Conservation (phyloP, 2,329 filamentous ascomycete genomes). For the Eutypella sp. region DNA sequence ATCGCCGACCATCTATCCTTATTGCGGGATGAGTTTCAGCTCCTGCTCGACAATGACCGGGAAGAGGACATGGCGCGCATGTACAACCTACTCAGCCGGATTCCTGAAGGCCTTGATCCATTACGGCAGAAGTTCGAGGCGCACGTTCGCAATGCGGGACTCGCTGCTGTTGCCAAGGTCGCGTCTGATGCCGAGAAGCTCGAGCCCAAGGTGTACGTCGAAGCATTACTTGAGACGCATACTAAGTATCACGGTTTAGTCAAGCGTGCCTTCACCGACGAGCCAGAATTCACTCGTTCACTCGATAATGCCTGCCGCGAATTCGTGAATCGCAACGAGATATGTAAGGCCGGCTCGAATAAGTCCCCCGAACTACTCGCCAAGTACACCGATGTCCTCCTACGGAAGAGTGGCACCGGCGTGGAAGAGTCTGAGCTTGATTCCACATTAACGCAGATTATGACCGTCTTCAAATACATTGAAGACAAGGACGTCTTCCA, state of each 20-base stretch:
- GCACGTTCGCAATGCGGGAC: conserved; percentile 85
- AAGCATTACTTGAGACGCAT: conserved; percentile 90
- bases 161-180: conserved; percentile 86
- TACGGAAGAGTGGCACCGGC: conserved; percentile 89
- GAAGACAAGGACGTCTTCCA: conserved; percentile 99
- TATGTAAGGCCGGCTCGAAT: conserved; percentile 89
- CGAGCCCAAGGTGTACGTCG: conserved; percentile 95
- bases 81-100: conserved; percentile 86
- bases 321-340: conserved; percentile 95
- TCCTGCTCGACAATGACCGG: conserved; percentile 86
- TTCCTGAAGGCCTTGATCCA: conserved; percentile 87
- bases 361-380: conserved; percentile 92
- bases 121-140: conserved; percentile 82
- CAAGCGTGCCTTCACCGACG: conserved; percentile 86
- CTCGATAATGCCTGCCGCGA: conserved; percentile 96
- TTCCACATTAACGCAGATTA: conserved; percentile 82
- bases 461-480: conserved; percentile 99
- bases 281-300: conserved; percentile 93
- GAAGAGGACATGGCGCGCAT: conserved; percentile 94
- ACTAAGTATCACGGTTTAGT: conserved; percentile 89
- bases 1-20: conserved; percentile 82
- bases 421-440: conserved; percentile 94
- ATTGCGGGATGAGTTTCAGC: conserved; percentile 93
- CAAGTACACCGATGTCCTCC: conserved; percentile 87
- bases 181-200: conserved; percentile 82